Evolutionary conservation across 805 yeast species (phyloP).

Genomic region (Kuraishia ogatae): DNA sequence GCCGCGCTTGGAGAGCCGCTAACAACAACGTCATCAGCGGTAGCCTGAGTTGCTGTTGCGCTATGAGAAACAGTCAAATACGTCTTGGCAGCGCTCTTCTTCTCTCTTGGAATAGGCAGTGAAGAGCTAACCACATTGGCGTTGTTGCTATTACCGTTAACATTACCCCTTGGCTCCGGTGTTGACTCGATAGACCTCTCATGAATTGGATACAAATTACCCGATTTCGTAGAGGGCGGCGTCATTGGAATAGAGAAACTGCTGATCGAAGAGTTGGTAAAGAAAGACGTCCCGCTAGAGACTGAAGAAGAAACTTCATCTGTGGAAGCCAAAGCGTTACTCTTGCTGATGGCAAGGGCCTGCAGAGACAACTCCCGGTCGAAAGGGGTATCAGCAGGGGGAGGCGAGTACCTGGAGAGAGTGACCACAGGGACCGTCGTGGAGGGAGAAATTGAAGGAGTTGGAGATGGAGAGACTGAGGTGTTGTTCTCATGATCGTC

Average conservation of each 20-base stretch:
- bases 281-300: slow-evolving; percentile 30
- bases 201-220: slow-evolving; percentile 22
- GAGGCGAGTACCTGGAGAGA: neutral
- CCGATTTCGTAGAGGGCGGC: neutral
- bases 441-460: neutral
- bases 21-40: neutral
- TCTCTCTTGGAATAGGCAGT: neutral
- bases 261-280: slow-evolving; percentile 16
- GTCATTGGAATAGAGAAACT: neutral
- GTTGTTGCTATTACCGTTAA: neutral
- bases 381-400: slow-evolving; percentile 12
- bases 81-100: neutral
- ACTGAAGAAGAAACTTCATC: slow-evolving; percentile 29
- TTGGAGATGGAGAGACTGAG: neutral
- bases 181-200: slow-evolving; percentile 25
- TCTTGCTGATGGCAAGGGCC: slow-evolving; percentile 18
- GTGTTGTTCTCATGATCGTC: no score
- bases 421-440: neutral
- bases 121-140: neutral
- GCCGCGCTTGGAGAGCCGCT: neutral
- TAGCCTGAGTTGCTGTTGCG: no score
- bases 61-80: neutral
- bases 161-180: slow-evolving; percentile 12
- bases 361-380: slow-evolving; percentile 27
- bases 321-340: slow-evolving; percentile 15